Conservation (phyloP, 208 protist genomes). For the Trypanosoma vivax region DNA sequence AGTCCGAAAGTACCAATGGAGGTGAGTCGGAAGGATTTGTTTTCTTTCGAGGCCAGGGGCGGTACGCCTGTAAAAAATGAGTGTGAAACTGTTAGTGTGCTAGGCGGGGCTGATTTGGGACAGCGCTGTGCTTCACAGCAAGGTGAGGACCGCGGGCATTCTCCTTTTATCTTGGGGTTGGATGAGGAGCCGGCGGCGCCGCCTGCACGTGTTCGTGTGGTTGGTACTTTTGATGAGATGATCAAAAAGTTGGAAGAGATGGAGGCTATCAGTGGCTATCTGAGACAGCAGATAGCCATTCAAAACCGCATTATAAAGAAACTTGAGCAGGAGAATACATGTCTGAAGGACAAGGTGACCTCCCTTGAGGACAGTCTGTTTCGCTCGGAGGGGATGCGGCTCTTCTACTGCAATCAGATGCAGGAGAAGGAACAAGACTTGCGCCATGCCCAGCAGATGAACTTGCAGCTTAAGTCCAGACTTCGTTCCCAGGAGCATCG, state of each 20-base stretch:
- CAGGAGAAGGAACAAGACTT: slow-evolving; percentile 72
- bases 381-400: slow-evolving; percentile 48
- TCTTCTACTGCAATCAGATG: slow-evolving; percentile 62
- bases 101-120: too few relatives aligned
- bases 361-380: slow-evolving; percentile 45
- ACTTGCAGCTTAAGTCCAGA: slow-evolving; percentile 69
- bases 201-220: background rate
- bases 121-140: too few relatives aligned
- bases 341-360: slow-evolving; percentile 45
- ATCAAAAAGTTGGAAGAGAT: slow-evolving; percentile 65
- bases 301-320: slow-evolving; percentile 54
- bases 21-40: too few relatives aligned
- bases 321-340: slow-evolving; percentile 49
- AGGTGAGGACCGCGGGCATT: too few relatives aligned
- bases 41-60: too few relatives aligned
- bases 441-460: slow-evolving; percentile 38
- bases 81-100: too few relatives aligned
- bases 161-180: too few relatives aligned
- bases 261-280: slow-evolving; percentile 66
- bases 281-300: slow-evolving; percentile 68
- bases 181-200: background rate
- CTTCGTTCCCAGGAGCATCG: slow-evolving; percentile 71
- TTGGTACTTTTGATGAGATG: slow-evolving; percentile 61
- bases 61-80: too few relatives aligned
- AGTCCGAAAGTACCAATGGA: background rate